A percentile compares a stretch with the other conserved stretches of the same genome.
Evolutionary conservation across 139 green algal genomes (phyloP).

Genomic region (Desmodesmus armatus): DNA sequence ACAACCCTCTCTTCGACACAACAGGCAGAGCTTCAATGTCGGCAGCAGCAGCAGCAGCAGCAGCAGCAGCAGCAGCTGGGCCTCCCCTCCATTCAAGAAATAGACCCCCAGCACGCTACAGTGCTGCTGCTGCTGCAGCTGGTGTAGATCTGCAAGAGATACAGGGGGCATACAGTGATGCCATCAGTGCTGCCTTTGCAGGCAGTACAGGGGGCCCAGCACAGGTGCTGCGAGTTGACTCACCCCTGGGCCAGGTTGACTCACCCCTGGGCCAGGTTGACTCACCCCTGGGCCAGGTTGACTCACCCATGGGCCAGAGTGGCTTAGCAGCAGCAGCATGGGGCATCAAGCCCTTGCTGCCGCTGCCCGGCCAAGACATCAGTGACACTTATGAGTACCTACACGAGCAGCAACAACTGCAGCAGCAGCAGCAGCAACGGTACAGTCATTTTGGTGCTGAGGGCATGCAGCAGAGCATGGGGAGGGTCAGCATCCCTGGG

Average conservation of each 20-base stretch:
- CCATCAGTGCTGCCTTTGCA: not conserved
- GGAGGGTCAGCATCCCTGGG: not conserved
- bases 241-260: not conserved
- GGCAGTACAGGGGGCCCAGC: not conserved
- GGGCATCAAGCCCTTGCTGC: not conserved
- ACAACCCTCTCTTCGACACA: too few relatives aligned
- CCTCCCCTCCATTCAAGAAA: not conserved
- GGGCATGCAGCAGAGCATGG: not conserved
- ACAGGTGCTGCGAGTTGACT: not conserved
- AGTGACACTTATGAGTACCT: not conserved
- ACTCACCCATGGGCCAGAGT: not conserved
- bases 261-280: not conserved
- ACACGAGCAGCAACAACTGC: not conserved
- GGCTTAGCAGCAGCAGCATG: not conserved
- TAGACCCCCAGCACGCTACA: too few relatives aligned
- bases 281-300: not conserved
- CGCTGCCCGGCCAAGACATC: not conserved
- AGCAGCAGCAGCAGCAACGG: slow-evolving; percentile 10
- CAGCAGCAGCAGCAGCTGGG: not conserved
- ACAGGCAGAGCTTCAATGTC: too few relatives aligned
- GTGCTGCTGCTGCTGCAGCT: not conserved
- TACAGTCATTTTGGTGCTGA: not conserved
- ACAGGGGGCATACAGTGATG: too few relatives aligned
- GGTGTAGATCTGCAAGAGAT: not conserved
- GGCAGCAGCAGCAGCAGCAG: slow-evolving; percentile 7